Percentiles rank a stretch among this genome's conserved stretches.
Conservation (phyloP, 1,139 yeast genomes). For the Pichia sp. region DNA sequence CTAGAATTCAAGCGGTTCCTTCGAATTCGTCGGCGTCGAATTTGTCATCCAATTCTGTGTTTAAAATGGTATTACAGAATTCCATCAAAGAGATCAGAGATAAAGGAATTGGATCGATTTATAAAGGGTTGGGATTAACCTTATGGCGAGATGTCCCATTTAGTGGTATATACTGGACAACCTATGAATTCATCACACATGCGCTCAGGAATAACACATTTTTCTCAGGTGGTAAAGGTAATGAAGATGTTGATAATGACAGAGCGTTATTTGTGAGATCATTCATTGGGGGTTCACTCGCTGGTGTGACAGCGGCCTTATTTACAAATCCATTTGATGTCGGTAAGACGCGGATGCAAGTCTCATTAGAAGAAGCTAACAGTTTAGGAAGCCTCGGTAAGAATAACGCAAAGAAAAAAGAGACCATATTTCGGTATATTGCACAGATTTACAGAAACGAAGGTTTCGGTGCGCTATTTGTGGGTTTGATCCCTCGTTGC, state of each 20-base stretch:
- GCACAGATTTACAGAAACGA: slow-evolving; percentile 55
- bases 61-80: slow-evolving; percentile 47
- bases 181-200: slow-evolving; percentile 46
- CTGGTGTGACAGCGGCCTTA: slow-evolving; percentile 82
- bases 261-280: slow-evolving; percentile 56
- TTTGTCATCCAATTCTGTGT: slow-evolving; percentile 29
- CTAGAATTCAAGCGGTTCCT: slow-evolving; percentile 84
- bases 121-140: slow-evolving; percentile 81
- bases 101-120: slow-evolving; percentile 59
- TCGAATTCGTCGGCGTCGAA: slow-evolving; percentile 19
- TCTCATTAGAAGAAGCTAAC: slow-evolving; percentile 28
- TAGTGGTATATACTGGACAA: slow-evolving; percentile 90
- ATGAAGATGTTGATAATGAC: slow-evolving; percentile 9
- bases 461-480: slow-evolving; percentile 70
- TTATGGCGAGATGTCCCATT: slow-evolving; percentile 98
- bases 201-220: slow-evolving; percentile 11
- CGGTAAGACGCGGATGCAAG: slow-evolving; percentile 90
- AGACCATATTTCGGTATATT: slow-evolving; percentile 61
- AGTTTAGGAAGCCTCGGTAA: slow-evolving; percentile 9
- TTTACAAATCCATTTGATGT: slow-evolving; percentile 94
- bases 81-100: slow-evolving; percentile 42
- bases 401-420: slow-evolving; percentile 11
- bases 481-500: slow-evolving; percentile 80
- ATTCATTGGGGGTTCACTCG: slow-evolving; percentile 73
- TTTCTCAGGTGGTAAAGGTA: not conserved